Conservation (phyloP, 2,329 filamentous ascomycete species). For the Periconia sp. region DNA sequence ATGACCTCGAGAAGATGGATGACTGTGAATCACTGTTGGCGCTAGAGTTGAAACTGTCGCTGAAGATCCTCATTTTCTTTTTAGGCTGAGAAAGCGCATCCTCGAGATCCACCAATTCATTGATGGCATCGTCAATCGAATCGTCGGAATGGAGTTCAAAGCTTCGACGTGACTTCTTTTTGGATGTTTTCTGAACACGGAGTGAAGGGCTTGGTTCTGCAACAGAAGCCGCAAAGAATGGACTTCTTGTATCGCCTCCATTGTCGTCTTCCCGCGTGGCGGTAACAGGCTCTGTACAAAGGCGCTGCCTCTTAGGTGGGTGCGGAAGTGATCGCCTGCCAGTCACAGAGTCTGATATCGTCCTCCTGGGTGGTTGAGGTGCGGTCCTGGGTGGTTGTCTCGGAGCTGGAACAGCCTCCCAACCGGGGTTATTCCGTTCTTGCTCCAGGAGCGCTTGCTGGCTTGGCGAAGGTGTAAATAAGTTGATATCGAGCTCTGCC, state of each 20-base stretch:
- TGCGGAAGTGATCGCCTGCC: slow-evolving; percentile 48
- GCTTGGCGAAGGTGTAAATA: slow-evolving; percentile 66
- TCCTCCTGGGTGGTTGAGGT: slow-evolving; percentile 46
- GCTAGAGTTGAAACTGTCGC: slow-evolving; percentile 22
- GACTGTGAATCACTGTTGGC: slow-evolving; percentile 30
- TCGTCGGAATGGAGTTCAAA: slow-evolving; percentile 54
- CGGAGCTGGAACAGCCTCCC: slow-evolving; percentile 57
- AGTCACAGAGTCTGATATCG: slow-evolving; percentile 36
- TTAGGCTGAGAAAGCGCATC: slow-evolving; percentile 29
- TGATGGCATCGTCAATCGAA: slow-evolving; percentile 48
- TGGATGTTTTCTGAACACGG: slow-evolving; percentile 34
- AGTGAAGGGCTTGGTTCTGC: slow-evolving; percentile 46
- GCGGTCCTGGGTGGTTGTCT: slow-evolving; percentile 42
- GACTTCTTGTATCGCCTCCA: slow-evolving; percentile 43
- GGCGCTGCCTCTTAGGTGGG: slow-evolving; percentile 46
- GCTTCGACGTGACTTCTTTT: slow-evolving; percentile 37
- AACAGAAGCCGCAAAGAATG: slow-evolving; percentile 45
- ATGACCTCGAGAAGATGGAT: slow-evolving; percentile 24
- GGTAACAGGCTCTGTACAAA: slow-evolving; percentile 46
- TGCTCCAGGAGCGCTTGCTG: slow-evolving; percentile 61
- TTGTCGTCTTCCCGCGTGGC: slow-evolving; percentile 28
- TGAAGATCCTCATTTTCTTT: slow-evolving; percentile 38
- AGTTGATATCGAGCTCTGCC: slow-evolving; percentile 68
- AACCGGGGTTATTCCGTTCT: slow-evolving; percentile 54
- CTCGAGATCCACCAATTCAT: slow-evolving; percentile 36